Base-by-base conservation (phyloP, 202 grass and related monocot species). In the Setaria viridis region DNA sequence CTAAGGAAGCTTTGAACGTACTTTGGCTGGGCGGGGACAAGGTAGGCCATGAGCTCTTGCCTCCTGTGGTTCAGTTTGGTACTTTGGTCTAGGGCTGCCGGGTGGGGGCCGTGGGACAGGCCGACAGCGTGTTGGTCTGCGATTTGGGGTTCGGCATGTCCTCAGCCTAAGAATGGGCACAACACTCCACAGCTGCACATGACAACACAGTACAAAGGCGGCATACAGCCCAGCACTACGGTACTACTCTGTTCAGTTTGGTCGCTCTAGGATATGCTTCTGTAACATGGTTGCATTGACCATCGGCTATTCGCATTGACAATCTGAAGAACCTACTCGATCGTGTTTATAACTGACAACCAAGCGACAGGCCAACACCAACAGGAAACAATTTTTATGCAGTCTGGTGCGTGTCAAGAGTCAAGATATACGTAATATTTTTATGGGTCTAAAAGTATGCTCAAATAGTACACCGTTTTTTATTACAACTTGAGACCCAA, bases 91-190 rank as follows among this genome's bases (percentile, higher is more conserved):
- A 21, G 45, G 33, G 9, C 50, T 67, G 15, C 30, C 21, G 48
- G 50, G 65, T 43, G 43, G 39, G 50, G 67, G 25, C 55, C 9
- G 51, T 66, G 60, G 12, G 85, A 63, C 84, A 86, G 57, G 47
- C 48, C 84, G 65, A 82, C 79, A 82, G 35, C 21, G 53, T 11
- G 41, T 45, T 76, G 70, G 42, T 60, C 63, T 55, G 17, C 25
- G 62, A 62, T 48, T 41, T 80, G 29, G 68, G 81, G 68, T 84
- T 79, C 79, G 82, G 41, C 70, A 80, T 42, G 69, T 74, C 59
- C 33, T n/a, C n/a, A 6, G 39, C 74, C 64, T 66, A 15, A 48
- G 25, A 25, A 25, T 25, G 25, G 25, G 25, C 25, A 25, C 25
- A 25, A 25, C 25, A 25, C 25, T 25, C 25, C 25, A 25, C 25